Evolutionary conservation across 495 filamentous ascomycete species (phyloP), one percentile per base, ranked within the genome.

Genomic region (Bryoglossum gracile): DNA sequence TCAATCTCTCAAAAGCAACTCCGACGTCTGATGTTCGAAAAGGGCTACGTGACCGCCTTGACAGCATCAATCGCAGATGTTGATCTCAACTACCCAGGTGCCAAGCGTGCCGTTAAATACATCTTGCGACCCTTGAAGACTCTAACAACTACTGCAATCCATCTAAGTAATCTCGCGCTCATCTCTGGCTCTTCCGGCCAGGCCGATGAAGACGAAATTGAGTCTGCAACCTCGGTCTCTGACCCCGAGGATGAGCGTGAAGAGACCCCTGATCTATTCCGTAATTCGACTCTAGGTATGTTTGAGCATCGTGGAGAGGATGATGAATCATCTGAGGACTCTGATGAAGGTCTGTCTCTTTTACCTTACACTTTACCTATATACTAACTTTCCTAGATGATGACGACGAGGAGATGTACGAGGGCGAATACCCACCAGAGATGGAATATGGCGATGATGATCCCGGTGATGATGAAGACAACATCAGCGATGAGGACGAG

Each of bases 1-100:
- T 43, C 62, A 16, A 54, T 69, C 8, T 76, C 82, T 3, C 78
- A 86, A 32, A 78, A 82, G 57, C 86, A 91, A 53, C 76, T 99
- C 50, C 86, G 84, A 14, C 89, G 85, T 57, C 78, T 95, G 32
- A 99, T 99, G 92, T 95, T 94, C 54, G 94, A 97, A 65, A 97
- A 95, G 62, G 87, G 91, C 45, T 97, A 92, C 64, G 87, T 97
- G 44, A 71, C 82, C 19, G 80, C 88, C 4, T 68, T 99, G 33
- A 95, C 91, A 3, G 74, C 78, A n/a, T 94, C 94, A 8, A 86
- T 97, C 55, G 89, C 92, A 10, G 92, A 99, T 55, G 83, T 99
- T 46, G 92, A 99, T 59, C 77, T 97, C 43, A 95, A 94, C 53
- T 95, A 90, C 66, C 92, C 92, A 2, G 81, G 84, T 25, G 88